Evolutionary conservation across 2,329 filamentous ascomycete species (phyloP), one percentile per base, ranked within the genome.

Genomic region (Purpureocillium takamizusanense): DNA sequence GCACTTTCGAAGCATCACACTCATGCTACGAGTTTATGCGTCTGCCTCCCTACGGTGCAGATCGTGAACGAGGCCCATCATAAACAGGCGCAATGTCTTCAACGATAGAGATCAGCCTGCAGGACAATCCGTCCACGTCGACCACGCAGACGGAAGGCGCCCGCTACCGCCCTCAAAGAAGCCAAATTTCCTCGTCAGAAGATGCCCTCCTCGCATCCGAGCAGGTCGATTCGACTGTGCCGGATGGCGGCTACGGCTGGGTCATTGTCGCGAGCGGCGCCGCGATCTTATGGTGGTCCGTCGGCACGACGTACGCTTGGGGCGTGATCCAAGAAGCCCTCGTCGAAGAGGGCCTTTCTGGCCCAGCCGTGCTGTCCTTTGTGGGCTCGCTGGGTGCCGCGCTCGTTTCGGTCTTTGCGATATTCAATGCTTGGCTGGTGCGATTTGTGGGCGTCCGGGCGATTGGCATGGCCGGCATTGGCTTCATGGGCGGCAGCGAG

Each of bases 291-390:
- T 80, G 73, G 61, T 76, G 71, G 73, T 64, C 70, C 37, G 66
- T 72, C 35, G 76, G 75, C 36, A 72, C 66, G 1, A 65, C 65
- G 7, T 77, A 76, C 49, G 67, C 65, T 44, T 81, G 76, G 75
- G 78, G 76, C 17, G 66, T 82, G 1, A 58, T 80, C 34, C 77
- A 82, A 53, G 63, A 65, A 4, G 74, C 68, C 0, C 62, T 81
- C 1, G 67, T 78, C 3, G 55, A 68, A 27, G 56, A 67, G 9
- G 60, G 61, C 0, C 55, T 77, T 1, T 64, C 65, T 1, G 63
- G 64, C 0, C 61, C 74, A 0, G 69, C 69, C 0, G 75, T 70
- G 1, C 58, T 81, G 16, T 69, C 74, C 2, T 81, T 78, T 44
- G 70, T 81, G 3, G 76, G 76, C 2, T 73, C 69, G 1, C 48